phyloP scores from a whole-genome alignment of 1,284 basidiomycete genomes.

The Caloboletus inedulis region DNA sequence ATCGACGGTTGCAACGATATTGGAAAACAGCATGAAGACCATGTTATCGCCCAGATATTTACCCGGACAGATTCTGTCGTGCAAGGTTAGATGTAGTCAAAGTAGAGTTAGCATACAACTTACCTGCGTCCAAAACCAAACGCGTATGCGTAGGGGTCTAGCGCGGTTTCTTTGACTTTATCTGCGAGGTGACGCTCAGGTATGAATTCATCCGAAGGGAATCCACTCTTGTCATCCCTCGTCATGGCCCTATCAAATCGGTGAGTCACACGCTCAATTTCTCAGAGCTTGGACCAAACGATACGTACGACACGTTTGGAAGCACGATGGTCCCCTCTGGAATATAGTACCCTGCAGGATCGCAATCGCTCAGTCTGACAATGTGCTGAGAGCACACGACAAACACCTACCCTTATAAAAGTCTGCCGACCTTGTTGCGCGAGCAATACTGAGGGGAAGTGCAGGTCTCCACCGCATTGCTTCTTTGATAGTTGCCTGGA shows the following conservation, averaged over 20 bases:
- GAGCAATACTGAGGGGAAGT: conserved; percentile 24
- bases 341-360: conserved; percentile 27
- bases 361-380: not conserved
- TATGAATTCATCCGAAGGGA: conserved; percentile 17
- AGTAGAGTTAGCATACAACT: not conserved
- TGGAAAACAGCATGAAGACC: conserved; percentile 18
- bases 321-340: conserved; percentile 32
- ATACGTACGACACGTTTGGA: conserved; percentile 35
- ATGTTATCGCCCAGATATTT: conserved; percentile 19
- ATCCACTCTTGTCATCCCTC: conserved; percentile 21
- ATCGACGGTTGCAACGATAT: conserved; percentile 15
- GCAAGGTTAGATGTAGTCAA: not conserved
- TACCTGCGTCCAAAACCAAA: conserved; percentile 22
- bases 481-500: conserved; percentile 32
- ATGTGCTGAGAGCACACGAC: not conserved
- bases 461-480: conserved; percentile 29
- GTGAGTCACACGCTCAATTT: not conserved
- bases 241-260: conserved; percentile 15
- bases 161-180: conserved; percentile 9
- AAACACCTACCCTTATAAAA: conserved; percentile 10
- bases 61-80: conserved; percentile 20
- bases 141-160: conserved; percentile 17
- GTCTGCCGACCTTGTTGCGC: conserved; percentile 8
- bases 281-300: not conserved
- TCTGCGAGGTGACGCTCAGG: conserved; percentile 15